Base-by-base conservation (phyloP, 768 basidiomycete species). In the Pleurotus djamor region DNA sequence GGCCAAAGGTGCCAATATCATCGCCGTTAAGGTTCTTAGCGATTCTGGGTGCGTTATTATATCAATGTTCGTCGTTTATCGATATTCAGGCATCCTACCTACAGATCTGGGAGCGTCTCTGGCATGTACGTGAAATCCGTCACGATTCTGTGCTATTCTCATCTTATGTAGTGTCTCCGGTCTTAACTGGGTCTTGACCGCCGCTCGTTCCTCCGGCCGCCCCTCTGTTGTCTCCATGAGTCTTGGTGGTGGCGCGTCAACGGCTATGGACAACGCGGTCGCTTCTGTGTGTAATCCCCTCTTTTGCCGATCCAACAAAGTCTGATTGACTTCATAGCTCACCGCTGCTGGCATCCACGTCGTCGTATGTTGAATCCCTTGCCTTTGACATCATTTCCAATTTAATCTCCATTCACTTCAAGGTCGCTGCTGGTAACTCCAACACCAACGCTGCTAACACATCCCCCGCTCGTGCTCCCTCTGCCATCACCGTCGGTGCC, bases 1-100 rank as follows among this genome's bases (percentile, higher is more conserved):
- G 17, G 74, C 76, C 14, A 76, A 72, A 63, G 51, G 49, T 12
- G 76, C 73, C 4, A 67, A 60, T 36, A 56, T 79, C 54, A 70
- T 77, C 57, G 75, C 77, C 2, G 76, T 79, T 59, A 79, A 79
- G 62, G 78, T 79, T 28, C 68, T 79, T 57, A 67, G 66, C 49
- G 74, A 76, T 56, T 41, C 49, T 32, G 76, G 75, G 69, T 74
- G 41, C 1, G 65, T 58, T 12, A 44, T 37, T 57, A 13, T 28
- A 17, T 47, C 14, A 58, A 7, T 38, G 32, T 34, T 33, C 37
- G 8, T 2, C 4, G 9, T 5, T 9, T 41, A 10, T n/a, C n/a
- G 10, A 41, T 41, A 41, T 41, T 10, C 21, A 28, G 21, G 21
- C 21, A 28, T 28, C n/a, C n/a, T 41, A 17, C 33, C 32, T 10